A percentile compares a stretch with the other conserved stretches of the same genome.
Conservation (phyloP, 768 basidiomycete genomes). For the Dictyophora rubrovolvata region DNA sequence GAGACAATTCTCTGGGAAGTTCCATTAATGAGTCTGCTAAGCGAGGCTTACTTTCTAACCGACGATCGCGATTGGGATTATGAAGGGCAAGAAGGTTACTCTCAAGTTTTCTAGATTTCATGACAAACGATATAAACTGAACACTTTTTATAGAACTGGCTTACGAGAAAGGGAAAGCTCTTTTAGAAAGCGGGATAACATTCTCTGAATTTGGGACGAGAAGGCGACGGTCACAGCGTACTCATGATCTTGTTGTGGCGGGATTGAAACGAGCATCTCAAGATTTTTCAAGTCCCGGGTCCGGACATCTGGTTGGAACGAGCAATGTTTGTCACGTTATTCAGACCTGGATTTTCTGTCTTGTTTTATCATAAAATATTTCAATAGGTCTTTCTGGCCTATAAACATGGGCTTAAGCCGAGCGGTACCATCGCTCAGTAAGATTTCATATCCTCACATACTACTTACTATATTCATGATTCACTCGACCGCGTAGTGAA, state of each 20-base stretch:
- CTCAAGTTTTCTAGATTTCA: too few species aligned
- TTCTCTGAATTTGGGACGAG: slow-evolving; percentile 88
- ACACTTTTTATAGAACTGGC: slow-evolving; percentile 47
- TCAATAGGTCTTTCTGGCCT: slow-evolving; percentile 72
- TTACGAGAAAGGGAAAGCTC: slow-evolving; percentile 53
- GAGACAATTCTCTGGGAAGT: slow-evolving; percentile 95
- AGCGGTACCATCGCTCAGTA: slow-evolving; percentile 85
- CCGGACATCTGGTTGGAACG: slow-evolving; percentile 66
- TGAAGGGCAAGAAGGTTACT: slow-evolving; percentile 64
- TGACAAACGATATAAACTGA: too few species aligned
- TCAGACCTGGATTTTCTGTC: too few species aligned
- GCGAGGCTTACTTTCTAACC: slow-evolving; percentile 76
- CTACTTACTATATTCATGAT: slow-evolving; percentile 10
- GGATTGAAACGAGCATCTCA: slow-evolving; percentile 57
- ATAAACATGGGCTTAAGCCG: slow-evolving; percentile 51
- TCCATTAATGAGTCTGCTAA: slow-evolving; percentile 85
- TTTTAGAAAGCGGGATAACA: slow-evolving; percentile 53
- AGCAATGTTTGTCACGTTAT: slow-evolving; percentile 59
- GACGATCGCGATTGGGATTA: slow-evolving; percentile 77
- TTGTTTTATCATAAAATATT: too few species aligned
- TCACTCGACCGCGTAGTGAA: slow-evolving; percentile 50
- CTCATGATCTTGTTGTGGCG: slow-evolving; percentile 70
- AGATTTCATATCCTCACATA: slow-evolving; percentile 19
- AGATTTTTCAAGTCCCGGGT: slow-evolving; percentile 26
- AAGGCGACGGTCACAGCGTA: slow-evolving; percentile 58